A percentile compares a stretch with the other conserved stretches of the same genome.
These are phyloP conservation scores for Suhomyces coccinellae DNA, from an alignment of 1,139 yeast species.

Conservation along the genomic window DNA sequence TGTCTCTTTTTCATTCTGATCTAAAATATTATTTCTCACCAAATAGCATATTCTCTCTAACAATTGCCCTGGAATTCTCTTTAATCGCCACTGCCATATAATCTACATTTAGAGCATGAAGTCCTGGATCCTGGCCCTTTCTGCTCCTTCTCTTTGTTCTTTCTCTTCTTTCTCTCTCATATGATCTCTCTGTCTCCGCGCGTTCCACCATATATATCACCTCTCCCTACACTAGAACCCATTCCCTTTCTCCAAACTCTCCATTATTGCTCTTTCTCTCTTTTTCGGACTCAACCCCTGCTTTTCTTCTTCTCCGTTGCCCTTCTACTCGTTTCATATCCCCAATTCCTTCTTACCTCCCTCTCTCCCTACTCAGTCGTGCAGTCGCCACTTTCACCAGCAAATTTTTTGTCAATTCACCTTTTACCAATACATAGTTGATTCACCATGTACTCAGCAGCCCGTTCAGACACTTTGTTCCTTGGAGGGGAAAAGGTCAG, in stretches of 20 bases:
- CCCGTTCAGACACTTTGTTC: constrained; percentile 89
- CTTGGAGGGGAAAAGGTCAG: constrained; percentile 94
- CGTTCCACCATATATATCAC: no score
- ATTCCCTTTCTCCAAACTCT: background rate
- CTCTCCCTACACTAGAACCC: background rate
- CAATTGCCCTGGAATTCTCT: no score
- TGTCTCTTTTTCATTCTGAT: no score
- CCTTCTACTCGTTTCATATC: background rate
- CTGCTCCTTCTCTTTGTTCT: no score
- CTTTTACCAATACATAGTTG: background rate
- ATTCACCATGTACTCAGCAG: constrained; percentile 48
- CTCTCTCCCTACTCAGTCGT: constrained; percentile 3
- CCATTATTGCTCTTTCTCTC: background rate
- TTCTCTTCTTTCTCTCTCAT: background rate
- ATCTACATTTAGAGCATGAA: no score
- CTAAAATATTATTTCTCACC: no score
- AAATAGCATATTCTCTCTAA: no score
- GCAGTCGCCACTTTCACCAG: constrained; percentile 5
- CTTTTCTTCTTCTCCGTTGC: background rate
- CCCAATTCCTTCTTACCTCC: background rate
- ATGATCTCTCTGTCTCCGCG: no score
- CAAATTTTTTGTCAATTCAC: constrained; percentile 8
- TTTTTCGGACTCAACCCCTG: background rate
- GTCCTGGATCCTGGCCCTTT: no score
- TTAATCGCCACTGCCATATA: no score